phyloP scores from a whole-genome alignment of 306 rosid genomes.

The barrel medic (Medicago truncatula) region DNA sequence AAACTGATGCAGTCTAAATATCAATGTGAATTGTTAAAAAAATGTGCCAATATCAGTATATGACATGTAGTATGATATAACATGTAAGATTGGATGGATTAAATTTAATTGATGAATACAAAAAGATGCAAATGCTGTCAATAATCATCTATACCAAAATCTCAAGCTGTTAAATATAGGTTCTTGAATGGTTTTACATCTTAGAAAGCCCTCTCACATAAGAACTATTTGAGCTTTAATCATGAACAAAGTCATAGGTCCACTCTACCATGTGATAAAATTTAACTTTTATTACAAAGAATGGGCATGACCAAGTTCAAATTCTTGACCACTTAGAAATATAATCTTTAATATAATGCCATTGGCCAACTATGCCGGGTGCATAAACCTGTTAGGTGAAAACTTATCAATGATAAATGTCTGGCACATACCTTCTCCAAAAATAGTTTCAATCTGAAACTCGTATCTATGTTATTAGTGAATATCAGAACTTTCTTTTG shows the following conservation, averaged over 20 bases:
- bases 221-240: slow-evolving; percentile 12
- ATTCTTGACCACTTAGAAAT: background rate
- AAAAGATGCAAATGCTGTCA: slow-evolving; percentile 19
- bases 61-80: slow-evolving; percentile 1
- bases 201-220: background rate
- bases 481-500: slow-evolving; percentile 91
- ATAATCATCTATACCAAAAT: slow-evolving; percentile 15
- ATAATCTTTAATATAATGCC: background rate
- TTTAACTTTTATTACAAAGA: background rate
- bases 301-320: background rate
- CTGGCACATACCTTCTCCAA: slow-evolving; percentile 78
- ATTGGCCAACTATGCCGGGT: background rate
- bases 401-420: slow-evolving; percentile 2
- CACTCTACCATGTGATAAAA: background rate
- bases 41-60: slow-evolving; percentile 11
- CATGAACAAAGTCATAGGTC: background rate
- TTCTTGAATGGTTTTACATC: slow-evolving; percentile 20
- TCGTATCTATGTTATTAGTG: slow-evolving; percentile 81
- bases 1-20: slow-evolving; percentile 18
- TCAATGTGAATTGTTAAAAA: background rate
- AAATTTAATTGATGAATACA: slow-evolving; percentile 20
- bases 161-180: slow-evolving; percentile 7
- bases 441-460: slow-evolving; percentile 80
- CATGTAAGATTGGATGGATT: background rate
- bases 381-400: slow-evolving; percentile 9